Evolutionary conservation across 495 filamentous ascomycete genomes (phyloP).

Genomic region (Zalerion maritima): DNA sequence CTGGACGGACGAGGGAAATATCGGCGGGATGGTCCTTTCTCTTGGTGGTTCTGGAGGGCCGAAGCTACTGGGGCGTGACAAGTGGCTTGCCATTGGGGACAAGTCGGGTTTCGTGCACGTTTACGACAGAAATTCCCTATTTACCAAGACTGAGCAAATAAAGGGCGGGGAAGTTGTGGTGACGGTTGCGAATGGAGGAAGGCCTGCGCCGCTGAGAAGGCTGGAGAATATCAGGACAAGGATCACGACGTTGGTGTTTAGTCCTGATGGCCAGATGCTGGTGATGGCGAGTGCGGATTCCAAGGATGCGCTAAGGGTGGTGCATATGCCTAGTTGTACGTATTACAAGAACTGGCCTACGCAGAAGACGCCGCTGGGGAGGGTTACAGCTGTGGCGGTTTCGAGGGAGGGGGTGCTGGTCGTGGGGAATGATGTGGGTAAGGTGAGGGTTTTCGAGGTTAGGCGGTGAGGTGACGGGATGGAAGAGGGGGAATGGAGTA

Average conservation of each 20-base stretch:
- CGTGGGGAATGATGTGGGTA: constrained; percentile 75
- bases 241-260: constrained; percentile 61
- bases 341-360: constrained; percentile 98
- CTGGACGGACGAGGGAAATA: constrained; percentile 84
- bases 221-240: constrained; percentile 82
- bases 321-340: constrained; percentile 81
- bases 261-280: constrained; percentile 76
- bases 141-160: too few relatives aligned
- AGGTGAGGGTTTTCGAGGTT: constrained; percentile 80
- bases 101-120: constrained; percentile 80
- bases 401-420: constrained; percentile 55
- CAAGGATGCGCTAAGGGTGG: constrained; percentile 73
- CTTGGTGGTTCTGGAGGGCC: constrained; percentile 53
- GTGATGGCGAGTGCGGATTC: constrained; percentile 74
- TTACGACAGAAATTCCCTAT: constrained; percentile 64
- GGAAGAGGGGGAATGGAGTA: too few relatives aligned
- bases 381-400: constrained; percentile 69
- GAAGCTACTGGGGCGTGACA: constrained; percentile 55
- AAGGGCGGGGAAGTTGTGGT: constrained; percentile 42
- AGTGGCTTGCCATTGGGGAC: constrained; percentile 78
- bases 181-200: constrained; percentile 37
- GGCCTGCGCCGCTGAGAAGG: constrained; percentile 51
- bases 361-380: constrained; percentile 70
- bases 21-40: constrained; percentile 68
- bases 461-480: too few relatives aligned